Base-by-base conservation (phyloP, 139 green algal genomes). In the Microglena sp. region DNA sequence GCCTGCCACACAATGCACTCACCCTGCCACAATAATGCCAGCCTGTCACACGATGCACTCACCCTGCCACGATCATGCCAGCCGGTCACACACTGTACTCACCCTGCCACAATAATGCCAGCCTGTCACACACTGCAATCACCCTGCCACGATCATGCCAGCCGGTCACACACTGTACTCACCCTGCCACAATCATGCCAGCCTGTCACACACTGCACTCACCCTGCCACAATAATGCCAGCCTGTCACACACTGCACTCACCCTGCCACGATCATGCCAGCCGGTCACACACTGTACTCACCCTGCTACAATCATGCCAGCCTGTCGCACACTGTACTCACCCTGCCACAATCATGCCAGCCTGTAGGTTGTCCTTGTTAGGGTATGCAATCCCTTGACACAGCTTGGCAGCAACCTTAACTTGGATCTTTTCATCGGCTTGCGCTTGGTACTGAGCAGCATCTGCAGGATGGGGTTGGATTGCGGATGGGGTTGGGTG, bases 341-440 rank as follows among this genome's bases (percentile, higher is more conserved):
- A 79, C 11, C 58, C 64, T 73, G 18, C 74, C 67, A 73, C 21
- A 8, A 36, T 26, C 24, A 55, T 40, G 40, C 34, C 44, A 55
- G 4, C 69, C 60, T 82, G 55, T 50, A 87, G 46, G 68, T 54
- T 62, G 21, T 87, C 87, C 73, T 96, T 97, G 74, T 97, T 96
- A 29, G 82, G 71, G 73, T 97, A 97, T 0, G 78, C 79, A 36
- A 96, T 76, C 59, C 83, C 68, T 62, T 77, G 82, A 2, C 84
- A 82, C 46, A 97, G 71, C 50, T 81, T 85, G 15, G 91, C 91
- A 18, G 85, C 91, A n/a, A 81, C 86, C 63, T 82, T 71, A 3
- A 96, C 87, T n/a, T 45, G 55, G 0, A 87, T 71, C 21, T 82
- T 69, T 0, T 77, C 66, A 32, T 82, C 79, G 33, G 85, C 69